phyloP scores from a whole-genome alignment of 345 rosid species.

The Stellera chamaejasme region DNA sequence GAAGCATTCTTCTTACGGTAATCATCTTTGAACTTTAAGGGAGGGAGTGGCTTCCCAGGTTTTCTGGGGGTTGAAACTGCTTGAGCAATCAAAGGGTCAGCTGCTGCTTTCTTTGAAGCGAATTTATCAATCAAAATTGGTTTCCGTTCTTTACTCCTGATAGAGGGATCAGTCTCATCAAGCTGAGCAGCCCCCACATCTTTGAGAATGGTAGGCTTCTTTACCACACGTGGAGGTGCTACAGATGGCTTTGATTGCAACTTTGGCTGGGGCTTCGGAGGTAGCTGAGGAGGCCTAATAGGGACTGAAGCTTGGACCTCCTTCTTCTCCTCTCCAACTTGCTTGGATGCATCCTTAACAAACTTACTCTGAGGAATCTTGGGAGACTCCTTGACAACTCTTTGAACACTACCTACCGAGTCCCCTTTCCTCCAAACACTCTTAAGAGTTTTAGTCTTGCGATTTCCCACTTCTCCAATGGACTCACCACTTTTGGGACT shows the following conservation, averaged over 20 bases:
- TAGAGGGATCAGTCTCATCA: slow-evolving; percentile 33
- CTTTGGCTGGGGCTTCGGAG: slow-evolving; percentile 58
- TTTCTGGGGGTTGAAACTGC: slow-evolving; percentile 70
- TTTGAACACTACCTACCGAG: slow-evolving; percentile 46
- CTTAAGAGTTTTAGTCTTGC: slow-evolving; percentile 60
- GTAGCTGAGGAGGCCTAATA: slow-evolving; percentile 43
- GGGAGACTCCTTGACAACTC: slow-evolving; percentile 53
- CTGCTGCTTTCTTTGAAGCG: slow-evolving; percentile 63
- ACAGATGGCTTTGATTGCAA: slow-evolving; percentile 67
- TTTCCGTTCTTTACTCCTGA: slow-evolving; percentile 57
- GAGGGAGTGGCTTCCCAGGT: slow-evolving; percentile 62
- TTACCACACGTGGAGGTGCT: slow-evolving; percentile 44
- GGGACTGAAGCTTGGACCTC: slow-evolving; percentile 30
- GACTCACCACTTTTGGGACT: slow-evolving; percentile 23
- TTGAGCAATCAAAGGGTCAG: slow-evolving; percentile 64
- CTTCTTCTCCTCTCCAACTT: slow-evolving; percentile 20
- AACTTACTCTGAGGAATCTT: slow-evolving; percentile 22
- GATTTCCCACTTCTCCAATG: slow-evolving; percentile 21
- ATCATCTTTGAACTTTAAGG: slow-evolving; percentile 65
- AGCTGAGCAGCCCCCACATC: slow-evolving; percentile 61
- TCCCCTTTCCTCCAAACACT: slow-evolving; percentile 99
- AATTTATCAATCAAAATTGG: slow-evolving; percentile 93
- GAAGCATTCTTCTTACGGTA: slow-evolving; percentile 53
- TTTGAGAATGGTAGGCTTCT: slow-evolving; percentile 62
- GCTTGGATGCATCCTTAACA: slow-evolving; percentile 19